A percentile compares a stretch with the other conserved stretches of the same genome.
Conservation (phyloP, 2,329 filamentous ascomycete species). For the Fusarium solani-melongenae region DNA sequence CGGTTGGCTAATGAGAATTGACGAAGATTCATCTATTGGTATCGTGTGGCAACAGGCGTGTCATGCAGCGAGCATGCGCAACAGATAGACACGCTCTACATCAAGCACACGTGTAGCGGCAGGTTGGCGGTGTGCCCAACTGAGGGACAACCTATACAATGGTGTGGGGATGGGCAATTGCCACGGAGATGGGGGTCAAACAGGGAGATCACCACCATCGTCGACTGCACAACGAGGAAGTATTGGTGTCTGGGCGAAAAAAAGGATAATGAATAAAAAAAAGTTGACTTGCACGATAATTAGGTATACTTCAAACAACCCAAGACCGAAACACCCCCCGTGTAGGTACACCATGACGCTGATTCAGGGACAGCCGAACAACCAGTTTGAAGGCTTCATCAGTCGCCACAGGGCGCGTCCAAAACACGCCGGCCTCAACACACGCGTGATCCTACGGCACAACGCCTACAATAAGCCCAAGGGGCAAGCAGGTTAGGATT, state of each 20-base stretch:
- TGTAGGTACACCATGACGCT: background rate
- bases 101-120: background rate
- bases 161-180: background rate
- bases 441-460: background rate
- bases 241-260: background rate
- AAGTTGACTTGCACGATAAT: too few relatives aligned
- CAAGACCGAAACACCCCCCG: background rate
- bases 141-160: too few relatives aligned
- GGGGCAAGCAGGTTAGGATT: background rate
- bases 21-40: background rate
- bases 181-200: background rate
- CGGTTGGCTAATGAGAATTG: background rate
- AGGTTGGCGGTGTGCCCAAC: background rate
- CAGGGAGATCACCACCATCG: background rate
- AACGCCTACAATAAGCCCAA: background rate
- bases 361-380: background rate
- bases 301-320: background rate
- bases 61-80: background rate
- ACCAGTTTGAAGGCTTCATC: background rate
- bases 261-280: too few relatives aligned
- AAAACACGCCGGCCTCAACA: background rate
- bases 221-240: background rate
- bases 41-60: background rate
- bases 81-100: background rate
- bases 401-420: background rate